These are phyloP conservation scores for Sphaerulina musiva DNA, from an alignment of 2,329 filamentous ascomycete genomes.

Conservation along the genomic window DNA sequence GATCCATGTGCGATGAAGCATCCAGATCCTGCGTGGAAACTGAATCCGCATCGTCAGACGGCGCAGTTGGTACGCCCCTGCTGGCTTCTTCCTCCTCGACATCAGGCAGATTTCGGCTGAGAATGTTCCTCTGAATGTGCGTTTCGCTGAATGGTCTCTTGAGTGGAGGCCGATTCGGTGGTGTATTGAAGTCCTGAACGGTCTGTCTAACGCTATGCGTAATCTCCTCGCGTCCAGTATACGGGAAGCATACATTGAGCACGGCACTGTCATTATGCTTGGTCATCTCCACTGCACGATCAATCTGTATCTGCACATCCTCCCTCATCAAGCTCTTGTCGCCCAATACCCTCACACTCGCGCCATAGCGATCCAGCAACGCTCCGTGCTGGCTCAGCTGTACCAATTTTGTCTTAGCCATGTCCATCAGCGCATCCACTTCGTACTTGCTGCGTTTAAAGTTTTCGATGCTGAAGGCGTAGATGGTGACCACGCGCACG, in stretches of 20 bases:
- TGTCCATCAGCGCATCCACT: constrained; percentile 93
- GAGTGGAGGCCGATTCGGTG: constrained; percentile 37
- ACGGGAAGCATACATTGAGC: constrained; percentile 95
- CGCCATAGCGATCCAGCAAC: constrained; percentile 85
- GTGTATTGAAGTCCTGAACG: constrained; percentile 76
- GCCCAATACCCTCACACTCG: constrained; percentile 76
- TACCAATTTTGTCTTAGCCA: constrained; percentile 89
- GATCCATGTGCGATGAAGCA: constrained; percentile 31
- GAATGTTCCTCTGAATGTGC: constrained; percentile 79
- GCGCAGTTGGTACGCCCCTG: constrained; percentile 9
- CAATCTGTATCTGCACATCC: constrained; percentile 83
- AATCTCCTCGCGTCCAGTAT: constrained; percentile 93
- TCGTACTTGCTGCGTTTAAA: constrained; percentile 96
- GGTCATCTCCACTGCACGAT: constrained; percentile 78
- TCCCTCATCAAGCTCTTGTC: constrained; percentile 75
- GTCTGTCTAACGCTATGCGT: constrained; percentile 82
- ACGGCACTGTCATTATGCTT: constrained; percentile 70
- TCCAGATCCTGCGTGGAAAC: constrained; percentile 28
- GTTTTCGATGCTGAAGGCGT: constrained; percentile 98
- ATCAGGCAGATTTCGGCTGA: constrained; percentile 42
- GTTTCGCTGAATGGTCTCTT: constrained; percentile 75
- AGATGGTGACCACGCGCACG: constrained; percentile 93
- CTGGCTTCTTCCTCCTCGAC: constrained; percentile 32
- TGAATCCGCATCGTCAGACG: constrained; percentile 22
- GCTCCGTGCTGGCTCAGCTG: constrained; percentile 92